Percentiles rank a stretch among this genome's conserved stretches.
phyloP scores from a whole-genome alignment of 345 rosid genomes.

The Dipteronia dyeriana region DNA sequence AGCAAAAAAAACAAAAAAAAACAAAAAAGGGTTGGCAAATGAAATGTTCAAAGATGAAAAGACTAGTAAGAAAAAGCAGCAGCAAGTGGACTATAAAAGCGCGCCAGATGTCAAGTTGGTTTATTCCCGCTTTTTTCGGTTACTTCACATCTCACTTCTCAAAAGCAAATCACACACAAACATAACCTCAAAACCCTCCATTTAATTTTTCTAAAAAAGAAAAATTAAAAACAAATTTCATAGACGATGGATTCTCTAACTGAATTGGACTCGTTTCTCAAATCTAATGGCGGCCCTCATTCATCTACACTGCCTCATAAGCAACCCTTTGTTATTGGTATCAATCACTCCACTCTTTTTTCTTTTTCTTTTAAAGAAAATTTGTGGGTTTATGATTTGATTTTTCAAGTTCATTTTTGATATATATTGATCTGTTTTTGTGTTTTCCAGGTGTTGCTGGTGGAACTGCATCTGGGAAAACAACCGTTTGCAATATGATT shows the following conservation, averaged over 20 bases:
- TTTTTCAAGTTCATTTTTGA: background rate
- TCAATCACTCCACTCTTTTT: no score
- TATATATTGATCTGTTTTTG: no score
- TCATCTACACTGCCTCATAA: slow-evolving; percentile 42
- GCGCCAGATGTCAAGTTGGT: background rate
- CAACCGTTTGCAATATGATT: slow-evolving; percentile 92
- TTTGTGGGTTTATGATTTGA: background rate
- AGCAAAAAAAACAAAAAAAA: no score
- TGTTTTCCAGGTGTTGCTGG: slow-evolving; percentile 72
- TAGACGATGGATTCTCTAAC: slow-evolving; percentile 33
- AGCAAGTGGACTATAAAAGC: background rate
- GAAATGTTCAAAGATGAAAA: no score
- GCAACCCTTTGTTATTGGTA: slow-evolving; percentile 83
- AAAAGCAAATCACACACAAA: background rate
- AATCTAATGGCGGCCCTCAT: slow-evolving; percentile 22
- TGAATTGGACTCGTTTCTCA: slow-evolving; percentile 27
- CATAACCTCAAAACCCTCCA: background rate
- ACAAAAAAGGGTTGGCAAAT: no score
- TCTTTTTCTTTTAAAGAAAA: no score
- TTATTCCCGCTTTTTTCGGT: slow-evolving; percentile 29
- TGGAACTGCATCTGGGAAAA: slow-evolving; percentile 94
- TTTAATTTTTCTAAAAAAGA: background rate
- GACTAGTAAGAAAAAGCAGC: no score
- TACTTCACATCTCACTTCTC: slow-evolving; percentile 8
- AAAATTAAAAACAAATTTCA: background rate